These are phyloP conservation scores for Picea mariana DNA, from an alignment of 83 land plant genomes.

Conservation along the genomic window DNA sequence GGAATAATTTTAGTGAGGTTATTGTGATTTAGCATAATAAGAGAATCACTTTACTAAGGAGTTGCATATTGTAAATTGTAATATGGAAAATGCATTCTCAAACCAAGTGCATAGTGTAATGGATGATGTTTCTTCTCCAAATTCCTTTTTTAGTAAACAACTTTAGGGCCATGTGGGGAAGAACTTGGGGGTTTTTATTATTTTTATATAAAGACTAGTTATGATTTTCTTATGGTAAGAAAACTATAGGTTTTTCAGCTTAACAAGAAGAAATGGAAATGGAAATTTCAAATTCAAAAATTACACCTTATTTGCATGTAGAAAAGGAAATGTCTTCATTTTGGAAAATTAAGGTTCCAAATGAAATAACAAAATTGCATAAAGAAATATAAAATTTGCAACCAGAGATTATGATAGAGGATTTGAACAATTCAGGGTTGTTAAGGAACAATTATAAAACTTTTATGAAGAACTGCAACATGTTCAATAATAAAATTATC, in stretches of 20 bases:
- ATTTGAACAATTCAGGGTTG: constrained; percentile 32
- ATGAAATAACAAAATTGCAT: constrained; percentile 41
- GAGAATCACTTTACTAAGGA: constrained; percentile 43
- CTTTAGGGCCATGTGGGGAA: constrained; percentile 6
- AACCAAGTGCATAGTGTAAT: constrained; percentile 25
- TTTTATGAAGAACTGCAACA: constrained; percentile 18
- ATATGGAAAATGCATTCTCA: constrained; percentile 29
- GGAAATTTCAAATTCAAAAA: too few relatives aligned
- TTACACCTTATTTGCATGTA: background rate
- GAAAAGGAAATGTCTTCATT: constrained; percentile 18
- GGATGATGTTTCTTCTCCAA: constrained; percentile 9
- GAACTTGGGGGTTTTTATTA: constrained; percentile 12
- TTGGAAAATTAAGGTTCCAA: constrained; percentile 31
- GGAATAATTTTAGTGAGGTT: constrained; percentile 51
- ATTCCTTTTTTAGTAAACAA: background rate
- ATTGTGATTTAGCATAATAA: constrained; percentile 47
- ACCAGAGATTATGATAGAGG: too few relatives aligned
- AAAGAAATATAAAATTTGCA: constrained; percentile 35
- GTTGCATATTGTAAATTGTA: constrained; percentile 29
- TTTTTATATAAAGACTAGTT: background rate
- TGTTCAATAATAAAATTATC: constrained; percentile 12
- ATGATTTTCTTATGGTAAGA: background rate
- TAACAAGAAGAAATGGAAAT: background rate
- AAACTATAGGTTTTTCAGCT: background rate
- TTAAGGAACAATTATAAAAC: constrained; percentile 37